Conservation (phyloP, 768 basidiomycete genomes). For the Aureoboletus auriporus region DNA sequence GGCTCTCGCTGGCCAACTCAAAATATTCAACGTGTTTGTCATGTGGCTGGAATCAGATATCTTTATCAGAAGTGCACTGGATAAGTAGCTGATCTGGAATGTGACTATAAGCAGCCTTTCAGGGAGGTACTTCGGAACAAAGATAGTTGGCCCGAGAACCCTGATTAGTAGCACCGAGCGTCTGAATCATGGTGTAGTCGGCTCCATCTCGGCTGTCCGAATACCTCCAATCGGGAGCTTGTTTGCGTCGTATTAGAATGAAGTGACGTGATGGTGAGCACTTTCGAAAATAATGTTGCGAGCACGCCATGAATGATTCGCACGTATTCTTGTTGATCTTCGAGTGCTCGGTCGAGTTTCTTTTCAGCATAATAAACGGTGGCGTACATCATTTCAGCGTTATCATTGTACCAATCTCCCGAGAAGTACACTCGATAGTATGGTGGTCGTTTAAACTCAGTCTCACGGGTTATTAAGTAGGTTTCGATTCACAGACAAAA, state of each 20-base stretch:
- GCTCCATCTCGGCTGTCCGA: constrained; percentile 19
- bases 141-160: constrained; percentile 19
- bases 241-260: constrained; percentile 4
- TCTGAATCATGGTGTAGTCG: constrained; percentile 12
- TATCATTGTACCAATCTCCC: neutral
- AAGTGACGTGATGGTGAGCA: constrained; percentile 1
- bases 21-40: constrained; percentile 22
- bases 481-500: constrained; percentile 2
- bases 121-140: constrained; percentile 22
- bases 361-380: constrained; percentile 1
- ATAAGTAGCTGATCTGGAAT: constrained; percentile 16
- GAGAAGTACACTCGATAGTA: no score
- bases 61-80: constrained; percentile 26
- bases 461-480: no score
- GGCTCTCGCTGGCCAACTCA: constrained; percentile 6
- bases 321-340: neutral
- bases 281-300: neutral
- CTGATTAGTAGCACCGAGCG: constrained; percentile 15
- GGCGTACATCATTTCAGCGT: constrained; percentile 3
- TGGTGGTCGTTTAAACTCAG: no score
- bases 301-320: constrained; percentile 5
- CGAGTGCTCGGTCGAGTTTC: neutral
- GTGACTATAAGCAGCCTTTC: constrained; percentile 20
- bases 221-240: constrained; percentile 4
- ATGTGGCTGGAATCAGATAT: constrained; percentile 26